phyloP scores from a whole-genome alignment of 108 stramenopile species.

The Aurantiochytrium sp. region DNA sequence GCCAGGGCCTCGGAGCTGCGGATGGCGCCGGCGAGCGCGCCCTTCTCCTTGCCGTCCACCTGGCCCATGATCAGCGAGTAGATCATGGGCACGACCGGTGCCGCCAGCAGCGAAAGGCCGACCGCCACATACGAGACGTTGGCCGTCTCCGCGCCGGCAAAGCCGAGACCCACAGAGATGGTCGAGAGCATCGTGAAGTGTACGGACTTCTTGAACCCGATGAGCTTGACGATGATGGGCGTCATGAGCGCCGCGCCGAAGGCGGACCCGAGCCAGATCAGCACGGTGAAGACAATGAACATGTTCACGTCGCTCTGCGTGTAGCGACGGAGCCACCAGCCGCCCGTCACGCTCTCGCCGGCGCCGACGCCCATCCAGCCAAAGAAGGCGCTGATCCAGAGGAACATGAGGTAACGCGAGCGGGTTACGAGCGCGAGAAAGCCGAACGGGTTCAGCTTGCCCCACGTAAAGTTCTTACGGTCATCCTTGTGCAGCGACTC shows the following conservation, averaged over 20 bases:
- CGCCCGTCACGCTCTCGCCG: background rate
- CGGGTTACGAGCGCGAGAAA: background rate
- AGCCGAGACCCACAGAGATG: background rate
- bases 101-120: background rate
- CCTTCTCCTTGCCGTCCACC: background rate
- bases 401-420: background rate
- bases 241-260: background rate
- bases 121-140: background rate
- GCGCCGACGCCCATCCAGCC: conserved; percentile 20
- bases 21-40: background rate
- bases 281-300: background rate
- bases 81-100: background rate
- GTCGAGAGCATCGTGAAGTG: background rate
- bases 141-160: background rate
- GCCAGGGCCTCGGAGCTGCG: conserved; percentile 2
- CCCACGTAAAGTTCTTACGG: background rate
- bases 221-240: background rate
- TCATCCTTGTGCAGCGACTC: conserved; percentile 15
- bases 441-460: background rate
- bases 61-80: background rate
- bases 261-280: background rate
- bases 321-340: conserved; percentile 23
- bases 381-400: background rate
- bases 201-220: background rate
- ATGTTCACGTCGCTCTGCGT: background rate